Conservation (phyloP, 148 eudicot species). For the Linanthus parryae region DNA sequence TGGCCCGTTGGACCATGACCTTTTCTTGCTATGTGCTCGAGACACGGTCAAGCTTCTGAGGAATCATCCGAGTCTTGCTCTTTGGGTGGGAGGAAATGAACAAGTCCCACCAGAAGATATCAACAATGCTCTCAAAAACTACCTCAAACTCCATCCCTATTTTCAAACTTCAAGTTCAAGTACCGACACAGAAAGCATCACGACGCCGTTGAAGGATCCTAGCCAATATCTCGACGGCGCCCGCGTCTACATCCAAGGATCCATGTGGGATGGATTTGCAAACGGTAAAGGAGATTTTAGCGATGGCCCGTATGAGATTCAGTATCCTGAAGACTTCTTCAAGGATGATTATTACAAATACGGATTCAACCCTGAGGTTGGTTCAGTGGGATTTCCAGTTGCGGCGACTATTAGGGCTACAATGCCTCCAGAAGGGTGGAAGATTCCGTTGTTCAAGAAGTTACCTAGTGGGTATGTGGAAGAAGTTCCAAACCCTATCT, state of each 20-base stretch:
- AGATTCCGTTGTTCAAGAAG: slow-evolving; percentile 65
- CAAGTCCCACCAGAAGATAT: slow-evolving; percentile 91
- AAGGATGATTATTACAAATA: slow-evolving; percentile 67
- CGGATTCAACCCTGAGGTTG: slow-evolving; percentile 98
- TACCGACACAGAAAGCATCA: slow-evolving; percentile 21
- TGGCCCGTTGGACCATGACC: slow-evolving; percentile 95
- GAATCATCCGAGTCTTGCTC: slow-evolving; percentile 97
- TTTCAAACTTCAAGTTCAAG: slow-evolving; percentile 26
- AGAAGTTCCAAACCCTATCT: slow-evolving; percentile 87
- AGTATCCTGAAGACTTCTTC: slow-evolving; percentile 86
- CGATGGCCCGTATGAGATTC: slow-evolving; percentile 97
- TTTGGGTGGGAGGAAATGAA: slow-evolving; percentile 99
- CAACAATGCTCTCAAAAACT: slow-evolving; percentile 57
- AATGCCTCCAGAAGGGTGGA: slow-evolving; percentile 92
- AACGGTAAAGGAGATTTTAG: slow-evolving; percentile 74
- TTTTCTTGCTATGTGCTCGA: slow-evolving; percentile 85
- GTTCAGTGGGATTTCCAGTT: slow-evolving; percentile 95
- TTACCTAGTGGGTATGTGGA: slow-evolving; percentile 55
- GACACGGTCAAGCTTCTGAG: slow-evolving; percentile 92
- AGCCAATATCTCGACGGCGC: slow-evolving; percentile 94
- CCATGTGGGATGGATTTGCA: slow-evolving; percentile 99
- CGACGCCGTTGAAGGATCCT: slow-evolving; percentile 44
- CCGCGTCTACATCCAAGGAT: slow-evolving; percentile 82
- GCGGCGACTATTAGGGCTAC: slow-evolving; percentile 96
- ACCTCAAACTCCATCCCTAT: slow-evolving; percentile 67